Conservation (phyloP, 2,329 filamentous ascomycete species). For the Penicillium sp. region DNA sequence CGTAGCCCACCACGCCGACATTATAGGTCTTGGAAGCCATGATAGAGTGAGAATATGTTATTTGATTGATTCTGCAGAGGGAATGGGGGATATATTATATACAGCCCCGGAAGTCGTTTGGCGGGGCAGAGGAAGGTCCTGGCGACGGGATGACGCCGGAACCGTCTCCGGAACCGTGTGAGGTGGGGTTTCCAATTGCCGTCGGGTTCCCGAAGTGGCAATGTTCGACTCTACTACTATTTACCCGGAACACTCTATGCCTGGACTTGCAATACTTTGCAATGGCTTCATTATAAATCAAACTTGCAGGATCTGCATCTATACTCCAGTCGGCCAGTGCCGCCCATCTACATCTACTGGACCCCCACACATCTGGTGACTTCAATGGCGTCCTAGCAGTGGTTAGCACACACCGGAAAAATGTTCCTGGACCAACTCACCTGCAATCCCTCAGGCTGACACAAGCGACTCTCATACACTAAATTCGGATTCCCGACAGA, state of each 20-base stretch:
- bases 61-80: conserved; percentile 22
- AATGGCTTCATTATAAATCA: background rate
- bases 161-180: background rate
- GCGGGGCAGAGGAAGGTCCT: conserved; percentile 39
- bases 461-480: conserved; percentile 63
- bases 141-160: conserved; percentile 34
- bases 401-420: background rate
- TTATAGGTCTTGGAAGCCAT: conserved; percentile 54
- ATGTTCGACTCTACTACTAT: background rate
- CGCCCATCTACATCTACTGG: conserved; percentile 10
- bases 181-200: conserved; percentile 57
- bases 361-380: conserved; percentile 34
- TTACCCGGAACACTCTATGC: conserved; percentile 11
- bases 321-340: background rate
- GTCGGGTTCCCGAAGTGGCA: conserved; percentile 32
- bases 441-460: conserved; percentile 29
- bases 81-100: background rate
- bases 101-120: conserved; percentile 1
- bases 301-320: too few species aligned
- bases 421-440: conserved; percentile 18
- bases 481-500: conserved; percentile 61
- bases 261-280: background rate
- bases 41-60: conserved; percentile 3
- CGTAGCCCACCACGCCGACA: conserved; percentile 62
- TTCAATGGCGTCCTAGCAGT: conserved; percentile 33